Evolutionary conservation across 768 basidiomycete species (phyloP), one percentile per base, ranked within the genome.

Genomic region (Tylopilus sp.): DNA sequence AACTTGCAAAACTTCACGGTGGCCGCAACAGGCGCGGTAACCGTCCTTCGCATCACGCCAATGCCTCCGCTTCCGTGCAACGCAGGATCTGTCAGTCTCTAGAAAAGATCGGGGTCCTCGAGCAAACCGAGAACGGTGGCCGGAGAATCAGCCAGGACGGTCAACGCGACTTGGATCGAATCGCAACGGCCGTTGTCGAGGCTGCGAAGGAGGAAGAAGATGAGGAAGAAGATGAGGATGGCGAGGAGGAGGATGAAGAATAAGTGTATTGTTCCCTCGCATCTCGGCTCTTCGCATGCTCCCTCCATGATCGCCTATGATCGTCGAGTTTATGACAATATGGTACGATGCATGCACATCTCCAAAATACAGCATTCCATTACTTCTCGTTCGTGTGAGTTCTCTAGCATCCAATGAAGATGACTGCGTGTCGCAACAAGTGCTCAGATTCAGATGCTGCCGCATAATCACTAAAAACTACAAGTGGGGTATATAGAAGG

Each of bases 31-130:
- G 92, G 66, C 90, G 97, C 56, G 97, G 97, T 47, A 92, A 93
- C 83, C 88, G 97, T 63, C 94, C 96, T 45, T 92, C 92, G 58
- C 94, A 96, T 79, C 96, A 98, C 77, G 85, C 82, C 52, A 80
- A 89, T 69, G 82, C 85, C 24, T 93, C 95, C 38, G 80, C 87
- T 50, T 86, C 86, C 52, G 90, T 98, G 46, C 93, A 98, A 75
- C 89, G 95, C 70, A 94, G 90, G 76, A 77, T 98, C 62, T 93
- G 95, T 77, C 96, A 99, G 77, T 85, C 93, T 42, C 79, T 98
- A 63, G 96, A 98, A 82, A 97, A 96, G 82, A 98, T 99, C 68
- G 95, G 95, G 66, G 97, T 98, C 54, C 80, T 98, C 65, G 97
- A 98, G 78, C 81, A 87, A 75, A 84, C 89, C 55, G 85, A 89